phyloP scores from a whole-genome alignment of 257 asterid species.

The Petrea volubilis region DNA sequence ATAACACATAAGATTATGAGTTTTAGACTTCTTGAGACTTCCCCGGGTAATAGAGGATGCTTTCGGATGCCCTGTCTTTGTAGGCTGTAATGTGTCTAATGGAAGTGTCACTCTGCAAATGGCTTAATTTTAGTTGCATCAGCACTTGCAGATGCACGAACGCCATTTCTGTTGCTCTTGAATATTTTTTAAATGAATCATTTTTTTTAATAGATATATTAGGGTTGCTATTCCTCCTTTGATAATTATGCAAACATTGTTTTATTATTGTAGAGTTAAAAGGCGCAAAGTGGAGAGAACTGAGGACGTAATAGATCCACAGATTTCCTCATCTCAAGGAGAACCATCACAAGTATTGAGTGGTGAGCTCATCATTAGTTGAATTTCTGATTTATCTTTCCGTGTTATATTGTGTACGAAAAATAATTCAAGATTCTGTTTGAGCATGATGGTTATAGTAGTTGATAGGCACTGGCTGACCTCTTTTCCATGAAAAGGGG shows the following conservation, averaged over 20 bases:
- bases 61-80: not conserved
- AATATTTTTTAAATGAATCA: not conserved
- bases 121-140: not conserved
- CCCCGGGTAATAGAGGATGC: constrained; percentile 6
- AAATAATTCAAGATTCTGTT: not conserved
- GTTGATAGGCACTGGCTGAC: not conserved
- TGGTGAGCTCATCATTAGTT: constrained; percentile 22
- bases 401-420: not conserved
- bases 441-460: not conserved
- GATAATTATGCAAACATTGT: constrained; percentile 8
- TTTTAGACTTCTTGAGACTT: constrained; percentile 5
- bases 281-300: constrained; percentile 65
- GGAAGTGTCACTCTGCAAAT: constrained; percentile 1
- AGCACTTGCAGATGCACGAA: constrained; percentile 13
- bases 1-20: not conserved
- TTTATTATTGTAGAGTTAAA: constrained; percentile 54
- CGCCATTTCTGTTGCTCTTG: constrained; percentile 2
- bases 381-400: not conserved
- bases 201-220: not conserved
- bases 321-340: constrained; percentile 43
- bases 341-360: constrained; percentile 40
- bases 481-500: not conserved
- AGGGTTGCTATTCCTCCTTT: constrained; percentile 6
- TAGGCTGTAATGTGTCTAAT: not conserved
- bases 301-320: constrained; percentile 31